Base-by-base conservation (phyloP, 2,329 filamentous ascomycete species). In the Metarhizium anisopliae region DNA sequence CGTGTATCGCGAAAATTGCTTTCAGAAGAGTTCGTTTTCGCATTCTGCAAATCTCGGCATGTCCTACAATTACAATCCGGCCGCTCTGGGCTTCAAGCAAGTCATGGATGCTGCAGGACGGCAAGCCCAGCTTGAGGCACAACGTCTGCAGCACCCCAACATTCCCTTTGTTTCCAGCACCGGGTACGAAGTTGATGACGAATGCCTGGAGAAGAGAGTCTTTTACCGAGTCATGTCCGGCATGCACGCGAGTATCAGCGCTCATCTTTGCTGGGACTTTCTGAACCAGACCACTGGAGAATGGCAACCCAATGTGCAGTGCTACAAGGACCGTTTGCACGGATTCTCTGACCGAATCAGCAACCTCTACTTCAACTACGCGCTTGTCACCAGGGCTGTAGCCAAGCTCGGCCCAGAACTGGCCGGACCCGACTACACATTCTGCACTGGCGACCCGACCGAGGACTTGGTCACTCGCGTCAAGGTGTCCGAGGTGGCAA, bases 281-380 rank as follows among this genome's bases (percentile, higher is more conserved):
- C 77, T 97, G 60, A 96, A 99, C 72, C 91, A 96, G 74, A 91
- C 88, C 2, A 96, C 93, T 0, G 94, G 94, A 57, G 75, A 90
- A 71, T 99, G 94, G 94, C 84, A 86, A 52, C 92, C 91, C 29
- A 99, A 99, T 66, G 71, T 95, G 54, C 77, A 85, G 60, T 99
- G 94, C 77, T 99, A 96, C 78, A 84, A 89, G 67, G 76, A 85
- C 38, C 85, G 94, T n/a, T 81, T 99, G 16, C 89, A 96, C 70
- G 77, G 80, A 25, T 84, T 89, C 68, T 90, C 93, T 0, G 94
- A 99, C 63, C 88, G 93, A 58, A 89, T 99, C 66, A 94, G 92
- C 62, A 99, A 99, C 71, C 80, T 99, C 52, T 99, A 99, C 77
- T 99, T 99, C 77, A 97, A 99, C 81, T 99, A 96, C 67, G 94